These are phyloP conservation scores for Diaporthe vaccinii DNA, from an alignment of 2,329 filamentous ascomycete genomes.

Conservation along the genomic window DNA sequence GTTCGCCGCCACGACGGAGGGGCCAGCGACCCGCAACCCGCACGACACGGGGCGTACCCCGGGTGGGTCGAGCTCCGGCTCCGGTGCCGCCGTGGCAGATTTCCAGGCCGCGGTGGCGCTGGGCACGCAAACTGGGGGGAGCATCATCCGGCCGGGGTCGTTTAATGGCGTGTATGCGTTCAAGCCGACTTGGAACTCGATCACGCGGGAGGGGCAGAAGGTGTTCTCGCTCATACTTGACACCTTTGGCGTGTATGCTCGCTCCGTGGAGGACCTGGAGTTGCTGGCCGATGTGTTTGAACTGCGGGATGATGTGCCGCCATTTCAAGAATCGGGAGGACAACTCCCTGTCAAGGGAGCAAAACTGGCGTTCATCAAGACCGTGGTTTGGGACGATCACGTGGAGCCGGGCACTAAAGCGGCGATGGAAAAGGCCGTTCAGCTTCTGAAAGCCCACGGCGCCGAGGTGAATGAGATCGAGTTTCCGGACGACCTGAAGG, in stretches of 20 bases:
- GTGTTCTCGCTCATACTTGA: slow-evolving; percentile 71
- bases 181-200: slow-evolving; percentile 76
- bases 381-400: slow-evolving; percentile 25
- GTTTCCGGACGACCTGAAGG: slow-evolving; percentile 63
- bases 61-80: slow-evolving; percentile 77
- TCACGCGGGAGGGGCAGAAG: slow-evolving; percentile 73
- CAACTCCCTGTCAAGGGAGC: slow-evolving; percentile 31
- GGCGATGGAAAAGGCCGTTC: slow-evolving; percentile 57
- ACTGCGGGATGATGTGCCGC: slow-evolving; percentile 63
- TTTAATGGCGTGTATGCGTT: slow-evolving; percentile 76
- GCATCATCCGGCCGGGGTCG: slow-evolving; percentile 72
- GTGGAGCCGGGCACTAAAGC: slow-evolving; percentile 39
- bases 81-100: slow-evolving; percentile 75
- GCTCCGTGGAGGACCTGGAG: slow-evolving; percentile 69
- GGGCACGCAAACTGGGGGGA: slow-evolving; percentile 77
- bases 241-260: slow-evolving; percentile 72
- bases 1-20: slow-evolving; percentile 69
- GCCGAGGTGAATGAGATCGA: slow-evolving; percentile 69
- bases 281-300: slow-evolving; percentile 67
- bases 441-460: slow-evolving; percentile 59
- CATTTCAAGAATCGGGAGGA: background rate
- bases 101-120: slow-evolving; percentile 72
- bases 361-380: slow-evolving; percentile 37
- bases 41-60: slow-evolving; percentile 67
- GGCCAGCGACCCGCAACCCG: slow-evolving; percentile 70